A percentile compares a stretch with the other conserved stretches of the same genome.
phyloP scores from a whole-genome alignment of 2,329 filamentous ascomycete genomes.

The Aspergillus sp. region DNA sequence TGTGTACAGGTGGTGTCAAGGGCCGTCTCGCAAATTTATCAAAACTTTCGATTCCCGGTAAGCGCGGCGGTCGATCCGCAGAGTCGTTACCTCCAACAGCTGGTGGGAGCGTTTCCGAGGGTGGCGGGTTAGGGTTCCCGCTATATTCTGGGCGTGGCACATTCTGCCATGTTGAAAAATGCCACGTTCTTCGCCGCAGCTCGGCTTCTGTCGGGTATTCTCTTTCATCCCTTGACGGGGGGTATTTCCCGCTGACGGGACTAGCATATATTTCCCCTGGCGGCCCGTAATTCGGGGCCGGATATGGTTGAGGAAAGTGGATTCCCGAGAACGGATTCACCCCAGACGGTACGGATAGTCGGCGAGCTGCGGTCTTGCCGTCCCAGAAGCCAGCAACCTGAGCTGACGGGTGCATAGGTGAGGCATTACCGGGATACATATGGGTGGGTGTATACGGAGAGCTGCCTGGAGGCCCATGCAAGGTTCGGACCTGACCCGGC shows the following conservation, averaged over 20 bases:
- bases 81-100: constrained; percentile 54
- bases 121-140: constrained; percentile 70
- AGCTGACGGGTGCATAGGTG: constrained; percentile 69
- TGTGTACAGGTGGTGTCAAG: constrained; percentile 62
- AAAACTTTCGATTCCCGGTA: constrained; percentile 92
- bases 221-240: constrained; percentile 37
- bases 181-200: constrained; percentile 85
- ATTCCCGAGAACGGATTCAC: constrained; percentile 72
- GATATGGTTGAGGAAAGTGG: constrained; percentile 60
- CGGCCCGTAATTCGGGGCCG: constrained; percentile 55
- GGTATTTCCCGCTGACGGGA: constrained; percentile 66
- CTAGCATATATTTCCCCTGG: constrained; percentile 64
- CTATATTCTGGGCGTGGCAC: constrained; percentile 62
- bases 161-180: constrained; percentile 68
- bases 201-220: constrained; percentile 64
- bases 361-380: constrained; percentile 66
- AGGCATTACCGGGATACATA: constrained; percentile 74
- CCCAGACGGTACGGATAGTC: constrained; percentile 78
- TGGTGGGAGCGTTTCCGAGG: constrained; percentile 62
- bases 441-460: constrained; percentile 82
- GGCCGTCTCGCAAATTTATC: constrained; percentile 67
- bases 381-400: constrained; percentile 74
- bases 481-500: constrained; percentile 63
- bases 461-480: constrained; percentile 67
- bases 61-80: constrained; percentile 61